Conservation (phyloP, 176 grass and related monocot genomes). For the Oryza officinalis region DNA sequence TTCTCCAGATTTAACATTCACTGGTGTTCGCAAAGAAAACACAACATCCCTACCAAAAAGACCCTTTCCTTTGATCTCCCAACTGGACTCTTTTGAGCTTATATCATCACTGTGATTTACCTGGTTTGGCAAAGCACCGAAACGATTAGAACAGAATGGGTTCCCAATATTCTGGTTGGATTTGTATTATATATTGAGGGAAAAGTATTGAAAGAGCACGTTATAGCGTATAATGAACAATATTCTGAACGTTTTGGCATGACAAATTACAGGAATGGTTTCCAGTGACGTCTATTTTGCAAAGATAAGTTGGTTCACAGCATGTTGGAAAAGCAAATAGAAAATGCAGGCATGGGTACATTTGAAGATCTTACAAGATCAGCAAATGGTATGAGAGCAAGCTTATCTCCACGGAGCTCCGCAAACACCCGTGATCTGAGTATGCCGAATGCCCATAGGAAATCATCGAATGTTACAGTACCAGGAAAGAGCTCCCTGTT, state of each 20-base stretch:
- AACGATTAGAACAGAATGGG: constrained; percentile 24
- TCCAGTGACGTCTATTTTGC: not conserved
- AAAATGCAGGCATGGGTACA: not conserved
- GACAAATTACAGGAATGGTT: not conserved
- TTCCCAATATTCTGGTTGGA: not conserved
- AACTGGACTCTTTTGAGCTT: constrained; percentile 67
- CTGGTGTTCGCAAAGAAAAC: constrained; percentile 75
- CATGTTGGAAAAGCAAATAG: not conserved
- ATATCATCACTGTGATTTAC: constrained; percentile 73
- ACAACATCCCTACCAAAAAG: constrained; percentile 68
- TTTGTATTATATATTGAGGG: not conserved
- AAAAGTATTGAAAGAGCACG: not conserved
- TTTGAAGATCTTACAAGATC: constrained; percentile 67
- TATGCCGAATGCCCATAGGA: constrained; percentile 89
- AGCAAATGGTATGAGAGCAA: constrained; percentile 91
- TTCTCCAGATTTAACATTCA: constrained; percentile 66
- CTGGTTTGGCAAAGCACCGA: constrained; percentile 48
- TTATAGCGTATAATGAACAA: not conserved
- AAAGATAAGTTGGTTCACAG: constrained; percentile 7
- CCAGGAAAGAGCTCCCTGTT: constrained; percentile 74
- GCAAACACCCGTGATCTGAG: constrained; percentile 91
- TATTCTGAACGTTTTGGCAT: constrained; percentile 3
- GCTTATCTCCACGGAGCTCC: constrained; percentile 77
- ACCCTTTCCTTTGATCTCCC: constrained; percentile 94
- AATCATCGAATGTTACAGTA: constrained; percentile 68